A percentile compares a stretch with the other conserved stretches of the same genome.
phyloP scores from a whole-genome alignment of 768 basidiomycete species.

The Pholiota conissans region DNA sequence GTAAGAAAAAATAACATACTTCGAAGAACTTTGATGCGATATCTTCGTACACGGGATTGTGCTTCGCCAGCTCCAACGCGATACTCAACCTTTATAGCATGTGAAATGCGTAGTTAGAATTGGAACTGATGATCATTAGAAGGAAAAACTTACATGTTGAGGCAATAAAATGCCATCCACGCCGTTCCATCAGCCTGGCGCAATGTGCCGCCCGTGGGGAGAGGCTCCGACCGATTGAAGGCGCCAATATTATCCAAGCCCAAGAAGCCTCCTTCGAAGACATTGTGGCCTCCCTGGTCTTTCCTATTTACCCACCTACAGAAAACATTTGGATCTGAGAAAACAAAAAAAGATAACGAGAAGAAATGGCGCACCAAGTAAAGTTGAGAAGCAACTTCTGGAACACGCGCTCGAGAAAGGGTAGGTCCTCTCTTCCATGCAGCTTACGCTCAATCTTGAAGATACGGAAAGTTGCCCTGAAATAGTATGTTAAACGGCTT shows the following conservation, averaged over 20 bases:
- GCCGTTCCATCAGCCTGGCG: slow-evolving; percentile 99
- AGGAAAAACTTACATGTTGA: slow-evolving; percentile 75
- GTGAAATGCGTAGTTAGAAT: slow-evolving; percentile 5
- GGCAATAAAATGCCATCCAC: slow-evolving; percentile 99
- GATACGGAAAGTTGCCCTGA: slow-evolving; percentile 92
- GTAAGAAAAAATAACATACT: slow-evolving; percentile 34
- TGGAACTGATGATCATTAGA: not conserved
- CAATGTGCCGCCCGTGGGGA: slow-evolving; percentile 91
- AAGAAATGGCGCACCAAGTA: slow-evolving; percentile 70
- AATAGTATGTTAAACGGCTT: not conserved
- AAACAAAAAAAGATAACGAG: not conserved
- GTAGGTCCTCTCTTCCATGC: slow-evolving; percentile 84
- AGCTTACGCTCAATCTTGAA: slow-evolving; percentile 99
- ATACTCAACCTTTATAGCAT: slow-evolving; percentile 76
- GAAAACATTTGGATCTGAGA: not conserved
- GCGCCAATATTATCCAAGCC: slow-evolving; percentile 97
- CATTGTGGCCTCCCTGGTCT: slow-evolving; percentile 91
- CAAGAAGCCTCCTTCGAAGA: slow-evolving; percentile 98
- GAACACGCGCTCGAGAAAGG: slow-evolving; percentile 96
- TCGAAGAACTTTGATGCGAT: slow-evolving; percentile 99
- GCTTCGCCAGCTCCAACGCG: slow-evolving; percentile 95
- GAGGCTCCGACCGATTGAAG: slow-evolving; percentile 96
- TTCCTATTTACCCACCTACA: slow-evolving; percentile 97
- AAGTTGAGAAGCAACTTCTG: slow-evolving; percentile 97
- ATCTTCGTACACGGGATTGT: slow-evolving; percentile 97